Conservation (phyloP, 108 stramenopile genomes). For the Nitzschia putrida region DNA sequence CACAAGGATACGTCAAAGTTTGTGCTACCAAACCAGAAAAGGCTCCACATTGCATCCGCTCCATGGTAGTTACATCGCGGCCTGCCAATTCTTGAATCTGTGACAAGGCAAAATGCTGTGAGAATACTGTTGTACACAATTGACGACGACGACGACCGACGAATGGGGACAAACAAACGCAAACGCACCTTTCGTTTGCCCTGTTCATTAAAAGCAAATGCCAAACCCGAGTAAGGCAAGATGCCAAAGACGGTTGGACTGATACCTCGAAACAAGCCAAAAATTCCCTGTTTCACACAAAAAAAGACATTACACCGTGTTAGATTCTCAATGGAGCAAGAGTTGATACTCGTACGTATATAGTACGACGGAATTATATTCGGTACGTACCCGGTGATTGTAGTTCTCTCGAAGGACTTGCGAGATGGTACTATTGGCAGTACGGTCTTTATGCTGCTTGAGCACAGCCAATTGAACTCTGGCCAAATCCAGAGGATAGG, state of each 20-base stretch:
- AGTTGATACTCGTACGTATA: no score
- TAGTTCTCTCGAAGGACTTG: conserved; percentile 47
- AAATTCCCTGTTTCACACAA: conserved; percentile 36
- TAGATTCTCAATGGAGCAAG: background rate
- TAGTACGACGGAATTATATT: background rate
- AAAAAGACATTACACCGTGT: background rate
- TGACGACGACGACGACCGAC: background rate
- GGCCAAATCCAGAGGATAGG: conserved; percentile 95
- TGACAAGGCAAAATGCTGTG: background rate
- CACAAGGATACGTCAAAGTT: conserved; percentile 90
- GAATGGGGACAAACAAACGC: background rate
- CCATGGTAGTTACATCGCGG: conserved; percentile 81
- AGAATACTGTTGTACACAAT: background rate
- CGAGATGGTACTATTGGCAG: conserved; percentile 35
- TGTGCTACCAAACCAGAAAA: conserved; percentile 91
- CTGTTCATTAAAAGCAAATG: conserved; percentile 93
- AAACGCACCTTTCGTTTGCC: conserved; percentile 75
- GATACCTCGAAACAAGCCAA: conserved; percentile 86
- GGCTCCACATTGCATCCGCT: conserved; percentile 87
- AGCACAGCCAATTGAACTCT: conserved; percentile 94
- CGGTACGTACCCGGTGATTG: conserved; percentile 29
- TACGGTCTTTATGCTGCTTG: conserved; percentile 32
- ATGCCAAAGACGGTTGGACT: conserved; percentile 93
- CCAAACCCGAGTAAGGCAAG: conserved; percentile 93
- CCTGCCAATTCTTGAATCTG: conserved; percentile 62